Evolutionary conservation across 768 basidiomycete genomes (phyloP).

Genomic region (Udeniomyces megalosporus): DNA sequence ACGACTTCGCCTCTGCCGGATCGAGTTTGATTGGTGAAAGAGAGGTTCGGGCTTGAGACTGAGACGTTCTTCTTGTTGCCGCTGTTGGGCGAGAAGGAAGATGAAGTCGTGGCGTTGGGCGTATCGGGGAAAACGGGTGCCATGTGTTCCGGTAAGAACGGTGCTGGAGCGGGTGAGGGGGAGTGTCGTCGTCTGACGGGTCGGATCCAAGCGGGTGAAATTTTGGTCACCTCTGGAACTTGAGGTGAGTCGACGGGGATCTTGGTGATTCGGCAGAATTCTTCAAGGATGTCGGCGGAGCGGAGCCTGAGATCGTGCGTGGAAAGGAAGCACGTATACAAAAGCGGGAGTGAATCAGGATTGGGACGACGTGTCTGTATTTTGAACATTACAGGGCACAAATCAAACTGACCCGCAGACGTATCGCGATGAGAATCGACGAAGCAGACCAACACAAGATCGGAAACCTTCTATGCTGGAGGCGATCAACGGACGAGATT

Average conservation of each 20-base stretch:
- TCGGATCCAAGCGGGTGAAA: slow-evolving; percentile 66
- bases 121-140: slow-evolving; percentile 1
- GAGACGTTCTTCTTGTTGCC: background rate
- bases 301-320: slow-evolving; percentile 49
- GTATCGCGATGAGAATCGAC: slow-evolving; percentile 79
- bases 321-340: too few relatives aligned
- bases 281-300: slow-evolving; percentile 84
- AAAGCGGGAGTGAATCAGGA: too few relatives aligned
- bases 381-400: too few relatives aligned
- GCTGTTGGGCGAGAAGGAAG: background rate
- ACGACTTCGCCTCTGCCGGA: too few relatives aligned
- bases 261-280: slow-evolving; percentile 79
- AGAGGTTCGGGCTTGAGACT: too few relatives aligned
- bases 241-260: slow-evolving; percentile 54
- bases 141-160: background rate
- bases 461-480: slow-evolving; percentile 69
- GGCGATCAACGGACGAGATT: slow-evolving; percentile 56
- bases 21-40: too few relatives aligned
- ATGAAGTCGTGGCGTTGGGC: background rate
- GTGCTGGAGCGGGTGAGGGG: slow-evolving; percentile 21
- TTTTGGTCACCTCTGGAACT: slow-evolving; percentile 35
- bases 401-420: slow-evolving; percentile 42
- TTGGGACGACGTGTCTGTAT: too few relatives aligned
- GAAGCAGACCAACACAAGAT: slow-evolving; percentile 71
- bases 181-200: slow-evolving; percentile 49